A percentile compares a stretch with the other conserved stretches of the same genome.
phyloP scores from a whole-genome alignment of 2,329 filamentous ascomycete genomes.

The Blastomyces emzantsi region DNA sequence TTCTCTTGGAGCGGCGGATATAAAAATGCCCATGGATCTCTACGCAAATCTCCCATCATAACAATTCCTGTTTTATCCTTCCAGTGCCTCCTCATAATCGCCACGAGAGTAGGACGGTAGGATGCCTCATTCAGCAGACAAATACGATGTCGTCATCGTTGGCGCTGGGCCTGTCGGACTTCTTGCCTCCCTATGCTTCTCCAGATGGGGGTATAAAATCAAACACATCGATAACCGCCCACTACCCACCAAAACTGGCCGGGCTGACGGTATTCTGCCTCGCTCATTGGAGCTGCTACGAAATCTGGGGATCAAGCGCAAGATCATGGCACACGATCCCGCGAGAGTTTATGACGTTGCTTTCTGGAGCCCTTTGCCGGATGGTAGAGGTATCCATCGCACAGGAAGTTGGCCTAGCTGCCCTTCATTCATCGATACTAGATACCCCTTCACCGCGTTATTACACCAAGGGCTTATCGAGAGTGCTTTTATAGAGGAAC shows the following conservation, averaged over 20 bases:
- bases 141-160: conserved; percentile 67
- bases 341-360: conserved; percentile 71
- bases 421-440: conserved; percentile 64
- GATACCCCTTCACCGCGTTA: conserved; percentile 60
- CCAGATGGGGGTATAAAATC: conserved; percentile 88
- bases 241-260: conserved; percentile 33
- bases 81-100: background rate
- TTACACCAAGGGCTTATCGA: conserved; percentile 66
- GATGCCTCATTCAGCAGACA: conserved; percentile 27
- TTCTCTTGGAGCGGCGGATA: background rate
- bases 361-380: conserved; percentile 52
- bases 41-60: background rate
- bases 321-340: conserved; percentile 46
- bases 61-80: background rate
- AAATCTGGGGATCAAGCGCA: conserved; percentile 33
- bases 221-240: conserved; percentile 58
- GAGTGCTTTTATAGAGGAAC: conserved; percentile 58
- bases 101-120: background rate
- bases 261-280: conserved; percentile 38
- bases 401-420: conserved; percentile 75
- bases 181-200: conserved; percentile 77
- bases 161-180: conserved; percentile 85
- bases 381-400: conserved; percentile 47
- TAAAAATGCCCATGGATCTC: background rate
- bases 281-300: conserved; percentile 38